Evolutionary conservation across 2,329 filamentous ascomycete genomes (phyloP).

Genomic region (Fusarium tricinctum): DNA sequence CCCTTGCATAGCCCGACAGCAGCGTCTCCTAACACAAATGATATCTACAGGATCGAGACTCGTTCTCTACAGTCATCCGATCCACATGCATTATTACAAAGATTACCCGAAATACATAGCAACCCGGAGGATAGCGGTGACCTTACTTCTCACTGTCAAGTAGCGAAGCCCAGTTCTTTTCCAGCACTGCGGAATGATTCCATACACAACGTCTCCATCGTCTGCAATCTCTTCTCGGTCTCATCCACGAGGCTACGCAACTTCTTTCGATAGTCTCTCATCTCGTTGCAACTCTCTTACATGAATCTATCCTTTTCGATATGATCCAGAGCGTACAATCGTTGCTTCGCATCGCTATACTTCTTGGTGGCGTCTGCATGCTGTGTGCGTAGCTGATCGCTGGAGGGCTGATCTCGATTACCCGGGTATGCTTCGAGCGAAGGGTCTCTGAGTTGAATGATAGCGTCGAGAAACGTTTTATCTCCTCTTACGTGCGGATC

Average conservation of each 20-base stretch:
- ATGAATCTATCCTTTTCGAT: neutral
- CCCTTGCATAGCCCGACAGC: too few species aligned
- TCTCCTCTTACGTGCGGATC: neutral
- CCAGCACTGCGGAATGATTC: neutral
- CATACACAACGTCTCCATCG: neutral
- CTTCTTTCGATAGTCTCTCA: neutral
- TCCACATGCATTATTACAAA: too few species aligned
- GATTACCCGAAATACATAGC: too few species aligned
- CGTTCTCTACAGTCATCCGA: too few species aligned
- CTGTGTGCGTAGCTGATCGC: accelerated
- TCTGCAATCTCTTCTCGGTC: neutral
- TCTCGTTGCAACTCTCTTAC: neutral
- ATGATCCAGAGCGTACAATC: neutral
- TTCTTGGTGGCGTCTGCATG: neutral
- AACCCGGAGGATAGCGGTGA: too few species aligned
- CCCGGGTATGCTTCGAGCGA: neutral
- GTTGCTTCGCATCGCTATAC: neutral
- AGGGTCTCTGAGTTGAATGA: neutral
- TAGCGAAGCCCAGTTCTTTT: neutral
- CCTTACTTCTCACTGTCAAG: neutral
- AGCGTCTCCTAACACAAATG: too few species aligned
- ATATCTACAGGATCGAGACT: too few species aligned
- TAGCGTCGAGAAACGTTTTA: neutral
- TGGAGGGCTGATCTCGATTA: accelerated
- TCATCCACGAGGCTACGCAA: neutral